A percentile compares a stretch with the other conserved stretches of the same genome.
Conservation (phyloP, 139 green algal genomes). For the Gonium pectorale region DNA sequence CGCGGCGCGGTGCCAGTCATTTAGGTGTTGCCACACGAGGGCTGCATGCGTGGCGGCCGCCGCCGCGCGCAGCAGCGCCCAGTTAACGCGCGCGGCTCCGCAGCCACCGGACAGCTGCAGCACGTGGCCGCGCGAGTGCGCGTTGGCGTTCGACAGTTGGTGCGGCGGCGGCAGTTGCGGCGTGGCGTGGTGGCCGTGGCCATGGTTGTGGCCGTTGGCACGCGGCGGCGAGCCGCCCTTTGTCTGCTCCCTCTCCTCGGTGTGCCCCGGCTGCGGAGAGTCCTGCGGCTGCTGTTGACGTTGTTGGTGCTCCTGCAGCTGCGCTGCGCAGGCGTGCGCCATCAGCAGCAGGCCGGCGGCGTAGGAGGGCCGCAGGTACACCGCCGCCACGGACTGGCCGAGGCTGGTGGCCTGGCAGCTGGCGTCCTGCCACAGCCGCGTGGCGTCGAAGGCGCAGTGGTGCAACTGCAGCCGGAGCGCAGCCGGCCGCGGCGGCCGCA, state of each 20-base stretch:
- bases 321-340: slow-evolving; percentile 22
- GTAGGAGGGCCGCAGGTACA: slow-evolving; percentile 38
- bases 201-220: not conserved
- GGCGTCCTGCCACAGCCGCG: slow-evolving; percentile 33
- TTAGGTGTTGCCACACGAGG: slow-evolving; percentile 26
- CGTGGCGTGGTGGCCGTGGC: not conserved
- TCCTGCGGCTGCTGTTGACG: not conserved
- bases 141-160: not conserved
- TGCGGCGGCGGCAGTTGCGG: not conserved
- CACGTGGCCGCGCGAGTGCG: not conserved
- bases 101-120: not conserved
- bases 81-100: slow-evolving; percentile 13
- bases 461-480: slow-evolving; percentile 38
- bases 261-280: not conserved
- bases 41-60: slow-evolving; percentile 19
- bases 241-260: too few relatives aligned
- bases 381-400: not conserved
- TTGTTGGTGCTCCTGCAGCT: not conserved
- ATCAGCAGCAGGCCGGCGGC: slow-evolving; percentile 38
- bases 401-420: not conserved
- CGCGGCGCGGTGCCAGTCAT: slow-evolving; percentile 36
- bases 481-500: not conserved
- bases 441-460: slow-evolving; percentile 41
- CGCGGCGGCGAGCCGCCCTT: too few relatives aligned
- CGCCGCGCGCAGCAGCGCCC: slow-evolving; percentile 19